phyloP scores from a whole-genome alignment of 73 alveolate genomes.

The Halteria grandinella region DNA sequence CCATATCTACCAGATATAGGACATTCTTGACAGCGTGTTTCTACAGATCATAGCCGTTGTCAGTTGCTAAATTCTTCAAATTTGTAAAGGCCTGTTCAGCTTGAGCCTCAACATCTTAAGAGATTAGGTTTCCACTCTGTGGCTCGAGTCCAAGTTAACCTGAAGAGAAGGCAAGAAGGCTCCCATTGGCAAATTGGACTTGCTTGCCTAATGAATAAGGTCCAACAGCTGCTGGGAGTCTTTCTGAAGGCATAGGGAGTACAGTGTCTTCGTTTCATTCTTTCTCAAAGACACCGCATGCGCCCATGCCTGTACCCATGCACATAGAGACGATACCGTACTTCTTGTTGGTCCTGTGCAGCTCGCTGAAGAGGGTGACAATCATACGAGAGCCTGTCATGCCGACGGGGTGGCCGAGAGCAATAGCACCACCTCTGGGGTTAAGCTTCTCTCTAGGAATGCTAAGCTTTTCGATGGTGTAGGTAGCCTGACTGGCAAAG shows the following conservation, averaged over 20 bases:
- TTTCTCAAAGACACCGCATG: constrained; percentile 98
- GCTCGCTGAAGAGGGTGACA: constrained; percentile 96
- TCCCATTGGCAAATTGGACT: no score
- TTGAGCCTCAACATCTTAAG: not conserved
- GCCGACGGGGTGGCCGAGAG: constrained; percentile 99
- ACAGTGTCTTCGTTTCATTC: no score
- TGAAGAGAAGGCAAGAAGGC: no score
- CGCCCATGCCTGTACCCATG: constrained; percentile 99
- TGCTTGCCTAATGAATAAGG: no score
- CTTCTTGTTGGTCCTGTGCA: constrained; percentile 95
- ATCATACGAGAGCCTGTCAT: constrained; percentile 99
- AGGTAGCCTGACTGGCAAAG: constrained; percentile 98
- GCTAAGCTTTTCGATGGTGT: constrained; percentile 89
- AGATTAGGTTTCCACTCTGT: not conserved
- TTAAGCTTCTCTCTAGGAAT: constrained; percentile 96
- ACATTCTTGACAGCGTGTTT: constrained; percentile 49
- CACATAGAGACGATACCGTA: constrained; percentile 99
- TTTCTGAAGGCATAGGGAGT: no score
- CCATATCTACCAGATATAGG: constrained; percentile 61
- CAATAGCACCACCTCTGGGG: constrained; percentile 99
- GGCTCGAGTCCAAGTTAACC: constrained; percentile 34
- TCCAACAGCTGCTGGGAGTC: no score
- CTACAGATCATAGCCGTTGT: no score
- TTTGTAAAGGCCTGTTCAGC: not conserved
- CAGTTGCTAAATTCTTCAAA: not conserved